Evolutionary conservation across 2,329 filamentous ascomycete genomes (phyloP).

Genomic region (Xylariaceae sp.): DNA sequence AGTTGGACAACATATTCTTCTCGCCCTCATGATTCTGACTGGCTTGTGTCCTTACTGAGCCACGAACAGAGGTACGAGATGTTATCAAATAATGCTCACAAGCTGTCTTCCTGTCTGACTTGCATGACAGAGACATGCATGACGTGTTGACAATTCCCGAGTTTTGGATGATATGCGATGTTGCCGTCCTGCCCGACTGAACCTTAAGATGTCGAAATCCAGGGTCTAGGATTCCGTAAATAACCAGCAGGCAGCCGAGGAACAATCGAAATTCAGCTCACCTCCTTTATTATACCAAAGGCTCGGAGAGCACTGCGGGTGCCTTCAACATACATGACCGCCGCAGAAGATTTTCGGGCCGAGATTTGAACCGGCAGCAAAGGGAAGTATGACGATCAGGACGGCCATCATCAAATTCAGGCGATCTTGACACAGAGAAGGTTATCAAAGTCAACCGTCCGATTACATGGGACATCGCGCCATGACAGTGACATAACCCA

Average conservation of each 20-base stretch:
- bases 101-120: neutral
- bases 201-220: neutral
- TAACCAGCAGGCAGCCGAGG: neutral
- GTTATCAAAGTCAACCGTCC: neutral
- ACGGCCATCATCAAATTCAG: neutral
- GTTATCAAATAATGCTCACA: neutral
- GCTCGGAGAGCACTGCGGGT: neutral
- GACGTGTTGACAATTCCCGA: neutral
- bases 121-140: neutral
- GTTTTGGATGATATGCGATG: neutral
- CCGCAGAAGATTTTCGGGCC: neutral
- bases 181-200: conserved; percentile 12
- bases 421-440: neutral
- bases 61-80: conserved; percentile 1
- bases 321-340: neutral
- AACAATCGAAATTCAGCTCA: neutral
- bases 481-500: no score
- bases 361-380: neutral
- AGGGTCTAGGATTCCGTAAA: neutral
- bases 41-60: conserved; percentile 9
- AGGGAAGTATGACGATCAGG: neutral
- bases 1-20: neutral
- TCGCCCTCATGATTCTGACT: neutral
- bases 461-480: no score
- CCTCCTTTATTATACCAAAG: no score